phyloP scores from a whole-genome alignment of 768 basidiomycete species.

The Rhodotorula taiwanensis region DNA sequence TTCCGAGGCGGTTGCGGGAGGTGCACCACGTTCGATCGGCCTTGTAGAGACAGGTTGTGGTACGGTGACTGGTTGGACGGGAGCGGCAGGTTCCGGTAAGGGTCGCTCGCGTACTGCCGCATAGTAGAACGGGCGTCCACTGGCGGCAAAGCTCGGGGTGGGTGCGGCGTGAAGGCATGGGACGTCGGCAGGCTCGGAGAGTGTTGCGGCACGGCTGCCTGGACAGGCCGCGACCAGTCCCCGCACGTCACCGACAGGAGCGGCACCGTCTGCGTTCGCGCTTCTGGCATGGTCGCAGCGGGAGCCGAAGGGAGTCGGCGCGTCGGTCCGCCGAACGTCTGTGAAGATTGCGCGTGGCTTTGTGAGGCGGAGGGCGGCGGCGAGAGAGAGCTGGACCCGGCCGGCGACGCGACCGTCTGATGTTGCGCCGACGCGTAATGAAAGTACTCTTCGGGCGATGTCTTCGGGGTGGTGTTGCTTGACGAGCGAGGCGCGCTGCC shows the following conservation, averaged over 20 bases:
- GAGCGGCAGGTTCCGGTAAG: conserved; percentile 27
- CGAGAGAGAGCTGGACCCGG: neutral
- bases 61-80: conserved; percentile 13
- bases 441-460: conserved; percentile 14
- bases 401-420: neutral
- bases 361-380: neutral
- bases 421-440: neutral
- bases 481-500: neutral
- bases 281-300: neutral
- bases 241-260: conserved; percentile 10
- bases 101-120: conserved; percentile 18
- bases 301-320: conserved; percentile 22
- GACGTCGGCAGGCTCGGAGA: neutral
- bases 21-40: conserved; percentile 11
- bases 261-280: conserved; percentile 22
- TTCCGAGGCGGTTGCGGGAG: neutral
- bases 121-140: conserved; percentile 12
- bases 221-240: neutral
- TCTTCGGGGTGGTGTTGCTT: neutral
- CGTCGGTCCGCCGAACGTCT: conserved; percentile 17
- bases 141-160: neutral
- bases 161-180: neutral
- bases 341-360: conserved; percentile 14
- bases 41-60: conserved; percentile 33
- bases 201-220: neutral